Base-by-base conservation (phyloP, 441 rosid species). In the Euphorbia schlechtendalii region DNA sequence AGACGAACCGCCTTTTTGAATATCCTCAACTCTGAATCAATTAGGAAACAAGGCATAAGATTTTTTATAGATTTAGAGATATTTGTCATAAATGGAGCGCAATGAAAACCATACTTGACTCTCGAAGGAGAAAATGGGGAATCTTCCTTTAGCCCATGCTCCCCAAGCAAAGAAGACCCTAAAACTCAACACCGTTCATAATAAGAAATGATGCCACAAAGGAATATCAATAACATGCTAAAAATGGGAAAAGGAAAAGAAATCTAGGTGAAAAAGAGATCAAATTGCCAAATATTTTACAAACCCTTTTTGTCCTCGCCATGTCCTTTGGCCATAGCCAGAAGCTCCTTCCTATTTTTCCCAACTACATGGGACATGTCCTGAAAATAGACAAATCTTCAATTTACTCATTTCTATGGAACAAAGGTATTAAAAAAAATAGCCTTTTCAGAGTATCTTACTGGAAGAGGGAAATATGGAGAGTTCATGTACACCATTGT, bases 321-420 rank as follows among this genome's bases (percentile, higher is more conserved):
- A 32, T 78, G 88, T 52, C 90, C 97, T 80, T 90, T 89, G 53
- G 99, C 92, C 97, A 93, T 93, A 55, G 99, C 96, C 72, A 88
- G 96, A 67, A 90, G 97, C 81, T 94, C 99, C 78, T 89, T 87
- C 71, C 81, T 86, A 73, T 89, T 94, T 80, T 94, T 90, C 73
- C 97, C 99, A 36, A 81, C 90, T 40, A 90, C 94, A 72, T 87
- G 97, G 58, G 99, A 86, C 97, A 89, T 82, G 68, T 89, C 96
- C 96, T 89, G 55, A 20, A 28, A 45, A 72, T 66, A 18, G 63
- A 38, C 53, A 61, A 63, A 24, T 20, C 28, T 41, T 56, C 30
- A 55, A 20, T n/a, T 63, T 55, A 65, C 63, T 54, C 27, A 17
- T 63, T 59, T 56, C 5, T 21, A 21, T 18, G 62, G 59, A 66